Base-by-base conservation (phyloP, 345 rosid species). In the Noccaea caerulescens region DNA sequence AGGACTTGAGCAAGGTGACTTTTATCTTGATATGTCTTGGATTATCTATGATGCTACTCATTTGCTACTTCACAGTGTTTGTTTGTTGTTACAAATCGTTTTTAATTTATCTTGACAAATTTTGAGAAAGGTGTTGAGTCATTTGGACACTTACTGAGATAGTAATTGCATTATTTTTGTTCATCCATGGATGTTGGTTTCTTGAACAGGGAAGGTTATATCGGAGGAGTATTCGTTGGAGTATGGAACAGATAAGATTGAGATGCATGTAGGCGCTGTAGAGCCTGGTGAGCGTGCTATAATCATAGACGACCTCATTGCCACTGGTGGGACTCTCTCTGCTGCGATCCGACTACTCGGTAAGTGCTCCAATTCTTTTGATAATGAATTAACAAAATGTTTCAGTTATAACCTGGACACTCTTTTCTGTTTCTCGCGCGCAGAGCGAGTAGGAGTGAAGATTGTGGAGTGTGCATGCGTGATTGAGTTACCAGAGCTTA, bases 211-310 rank as follows among this genome's bases (percentile, higher is more conserved):
- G 79, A 78, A 86, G 73, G 98, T 91, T 58, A 86, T 94, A 44
- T 85, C 97, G 0, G 97, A 91, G 77, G 98, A 94, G 81, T 91
- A 91, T 69, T 80, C 96, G 1, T 80, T 94, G 85, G 99, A 94
- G 83, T 94, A 94, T 82, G 99, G 99, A 80, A 94, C 83, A 63
- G 98, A 94, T 69, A 82, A 8, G 63, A 91, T 94, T 53, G 99
- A 91, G 84, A 94, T 94, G 99, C 98, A 94, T 82, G 98, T 85
- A 13, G 99, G 98, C 71, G 99, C 97, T 3, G 97, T 94, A 38
- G 81, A 91, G 81, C 84, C 81, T 5, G 98, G 98, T 60, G 99
- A 94, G 53, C 90, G 84, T 52, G 98, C 91, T 52, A 77, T 94
- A 77, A 81, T 94, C 10, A 80, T 91, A 3, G 99, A 94, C 63